Base-by-base conservation (phyloP, 257 asterid species). In the Osmanthus fragrans region DNA sequence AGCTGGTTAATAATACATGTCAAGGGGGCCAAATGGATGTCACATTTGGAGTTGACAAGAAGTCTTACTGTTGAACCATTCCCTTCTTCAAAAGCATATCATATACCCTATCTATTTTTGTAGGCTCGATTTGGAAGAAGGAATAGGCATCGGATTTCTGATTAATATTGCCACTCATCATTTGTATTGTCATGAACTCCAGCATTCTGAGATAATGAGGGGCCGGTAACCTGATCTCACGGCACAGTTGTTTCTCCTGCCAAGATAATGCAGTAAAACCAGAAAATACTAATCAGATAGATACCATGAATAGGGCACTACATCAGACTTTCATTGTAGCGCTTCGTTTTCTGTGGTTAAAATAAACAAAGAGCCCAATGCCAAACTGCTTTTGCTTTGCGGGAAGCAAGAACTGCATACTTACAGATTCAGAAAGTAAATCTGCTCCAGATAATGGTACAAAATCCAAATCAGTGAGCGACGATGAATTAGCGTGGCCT, bases 241-340 rank as follows among this genome's bases (percentile, higher is more conserved):
- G 89, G 79, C 98, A 94, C 74, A 94, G 89, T 70, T 88, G 90
- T 76, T 83, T 90, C 93, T 94, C 98, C 97, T 94, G 93, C 70
- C 73, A 82, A 54, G 23, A 79, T 1, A 73, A 75, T n/a, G 32
- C 56, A 75, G 34, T 63, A 23, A 63, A 27, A 63, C 69, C 32
- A 63, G 69, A 63, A 60, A 60, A 60, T 60, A 10, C 10, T 21
- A 21, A 23, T 11, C 32, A 21, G 32, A 23, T 23, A 21, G 32
- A 23, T 60, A 25, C 30, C 60, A 51, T 18, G 23, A 51, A 18
- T 18, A 18, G n/a, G 1, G 11, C 4, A 40, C 19, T 45, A 13
- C 19, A 42, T 12, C 51, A 42, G 51, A 12, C 54, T 45, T 45
- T 45, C 54, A 45, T 16, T 47, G 11, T 54, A 54, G 64, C 6